Base-by-base conservation (phyloP, 495 filamentous ascomycete genomes). In the Tuber calosporum region DNA sequence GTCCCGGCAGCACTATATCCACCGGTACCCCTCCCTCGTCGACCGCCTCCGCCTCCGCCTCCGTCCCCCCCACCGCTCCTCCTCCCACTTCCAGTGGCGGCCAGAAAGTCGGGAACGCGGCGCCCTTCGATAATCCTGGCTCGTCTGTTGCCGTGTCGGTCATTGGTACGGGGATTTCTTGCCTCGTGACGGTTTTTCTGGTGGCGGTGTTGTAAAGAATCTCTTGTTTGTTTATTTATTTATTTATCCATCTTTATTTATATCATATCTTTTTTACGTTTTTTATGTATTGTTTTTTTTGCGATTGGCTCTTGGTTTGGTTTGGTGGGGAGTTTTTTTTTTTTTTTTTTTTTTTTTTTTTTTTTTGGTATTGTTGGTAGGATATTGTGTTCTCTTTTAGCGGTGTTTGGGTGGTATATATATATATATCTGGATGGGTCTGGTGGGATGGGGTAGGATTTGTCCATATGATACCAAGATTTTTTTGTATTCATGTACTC, bases 231-330 rank as follows among this genome's bases (percentile, higher is more conserved):
- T 6, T 40, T 9, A 7, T 40, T 40, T 40, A 40, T 40, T 40
- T 40, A 9, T 40, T 40, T 40, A 11, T 53, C 15, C 1, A 39
- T 38, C 67, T 39, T 38, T 34, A 69, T 34, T 69, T 45, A 34
- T 43, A 68, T 70, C 62, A 58, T n/a, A 36, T 75, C 66, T 34
- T 66, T 70, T 5, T 40, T n/a, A n/a, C n/a, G n/a, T n/a, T n/a
- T n/a, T n/a, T n/a, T n/a, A n/a, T n/a, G n/a, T n/a, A n/a, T n/a
- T n/a, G n/a, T 73, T 41, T 30, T 66, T 40, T 48, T 77, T 42
- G n/a, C 30, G 40, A 66, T 45, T 38, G 42, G 68, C 71, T n/a
- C 41, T 77, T 69, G 76, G 74, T 78, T 36, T 34, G 42, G 67
- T 41, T 77, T 43, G 4, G 1, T n/a, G 41, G 41, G 36, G 42